Evolutionary conservation across 179 eudicot species (phyloP).

Genomic region (Silene coronaria): DNA sequence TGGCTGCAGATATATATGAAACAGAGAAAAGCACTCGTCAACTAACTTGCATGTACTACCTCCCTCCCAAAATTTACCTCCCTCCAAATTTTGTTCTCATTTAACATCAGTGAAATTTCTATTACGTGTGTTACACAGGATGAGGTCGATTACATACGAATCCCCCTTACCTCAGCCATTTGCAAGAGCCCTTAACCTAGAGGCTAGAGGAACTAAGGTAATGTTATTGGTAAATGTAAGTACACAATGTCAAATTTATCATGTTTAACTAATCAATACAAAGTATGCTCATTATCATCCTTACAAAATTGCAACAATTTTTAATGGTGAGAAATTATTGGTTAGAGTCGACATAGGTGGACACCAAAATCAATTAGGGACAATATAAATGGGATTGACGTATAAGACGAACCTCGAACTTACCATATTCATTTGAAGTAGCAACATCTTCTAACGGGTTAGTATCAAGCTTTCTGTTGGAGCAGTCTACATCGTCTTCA

Average conservation of each 20-base stretch:
- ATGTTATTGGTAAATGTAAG: not conserved
- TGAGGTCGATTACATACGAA: not conserved
- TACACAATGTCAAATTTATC: not conserved
- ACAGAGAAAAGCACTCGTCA: slow-evolving; percentile 7
- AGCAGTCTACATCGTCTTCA: slow-evolving; percentile 51
- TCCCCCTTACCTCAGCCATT: not conserved
- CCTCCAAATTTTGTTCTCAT: not conserved
- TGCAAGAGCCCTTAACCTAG: not conserved
- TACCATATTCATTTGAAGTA: slow-evolving; percentile 64
- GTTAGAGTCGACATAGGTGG: not conserved
- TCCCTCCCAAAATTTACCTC: no score
- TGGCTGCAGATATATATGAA: slow-evolving; percentile 45
- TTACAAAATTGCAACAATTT: not conserved
- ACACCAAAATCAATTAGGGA: not conserved
- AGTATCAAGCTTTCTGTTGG: slow-evolving; percentile 28
- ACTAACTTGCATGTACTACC: not conserved
- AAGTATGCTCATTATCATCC: not conserved
- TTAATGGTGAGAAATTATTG: not conserved
- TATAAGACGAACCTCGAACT: not conserved
- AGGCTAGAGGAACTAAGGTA: not conserved
- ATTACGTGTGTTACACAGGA: not conserved
- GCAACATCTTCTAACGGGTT: slow-evolving; percentile 44
- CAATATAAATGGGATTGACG: not conserved
- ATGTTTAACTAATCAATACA: not conserved
- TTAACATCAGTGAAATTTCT: not conserved